Evolutionary conservation across 305 asterid species (phyloP).

Genomic region (Fraxinus greggii): DNA sequence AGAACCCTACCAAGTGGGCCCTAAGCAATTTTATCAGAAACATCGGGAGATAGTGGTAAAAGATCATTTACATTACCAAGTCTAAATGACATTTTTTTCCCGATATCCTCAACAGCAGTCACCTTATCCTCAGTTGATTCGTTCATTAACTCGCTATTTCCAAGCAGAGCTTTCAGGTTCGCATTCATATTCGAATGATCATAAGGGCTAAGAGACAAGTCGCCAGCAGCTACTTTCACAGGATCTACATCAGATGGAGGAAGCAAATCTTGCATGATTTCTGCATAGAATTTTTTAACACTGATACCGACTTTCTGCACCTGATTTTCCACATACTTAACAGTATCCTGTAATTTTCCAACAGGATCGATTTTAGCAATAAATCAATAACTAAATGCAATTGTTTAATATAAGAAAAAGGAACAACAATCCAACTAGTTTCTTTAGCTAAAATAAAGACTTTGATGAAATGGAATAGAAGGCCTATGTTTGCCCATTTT

Average conservation of each 20-base stretch:
- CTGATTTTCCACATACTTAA: slow-evolving; percentile 72
- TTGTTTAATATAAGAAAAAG: not conserved
- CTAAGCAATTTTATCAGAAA: slow-evolving; percentile 21
- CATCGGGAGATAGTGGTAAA: slow-evolving; percentile 18
- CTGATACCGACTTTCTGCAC: slow-evolving; percentile 75
- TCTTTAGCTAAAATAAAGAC: not conserved
- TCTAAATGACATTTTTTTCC: slow-evolving; percentile 6
- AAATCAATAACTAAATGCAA: not conserved
- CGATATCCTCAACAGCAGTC: slow-evolving; percentile 30
- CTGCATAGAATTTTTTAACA: slow-evolving; percentile 72
- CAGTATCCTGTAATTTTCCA: slow-evolving; percentile 57
- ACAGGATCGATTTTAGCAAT: not conserved
- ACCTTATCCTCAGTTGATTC: slow-evolving; percentile 41
- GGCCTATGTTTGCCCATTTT: not conserved
- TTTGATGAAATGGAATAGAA: not conserved
- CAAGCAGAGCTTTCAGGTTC: slow-evolving; percentile 38
- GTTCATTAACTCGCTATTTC: slow-evolving; percentile 29
- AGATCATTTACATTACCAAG: slow-evolving; percentile 9
- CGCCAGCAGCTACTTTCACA: slow-evolving; percentile 47
- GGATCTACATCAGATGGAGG: slow-evolving; percentile 51
- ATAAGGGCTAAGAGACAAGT: slow-evolving; percentile 46
- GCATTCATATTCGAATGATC: slow-evolving; percentile 37
- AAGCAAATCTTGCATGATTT: slow-evolving; percentile 69
- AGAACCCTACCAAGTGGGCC: not conserved
- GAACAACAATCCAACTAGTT: not conserved